Percentiles rank a stretch among this genome's conserved stretches.
These are phyloP conservation scores for Theileria luwenshuni DNA, from an alignment of 169 alveolate species.

Conservation along the genomic window DNA sequence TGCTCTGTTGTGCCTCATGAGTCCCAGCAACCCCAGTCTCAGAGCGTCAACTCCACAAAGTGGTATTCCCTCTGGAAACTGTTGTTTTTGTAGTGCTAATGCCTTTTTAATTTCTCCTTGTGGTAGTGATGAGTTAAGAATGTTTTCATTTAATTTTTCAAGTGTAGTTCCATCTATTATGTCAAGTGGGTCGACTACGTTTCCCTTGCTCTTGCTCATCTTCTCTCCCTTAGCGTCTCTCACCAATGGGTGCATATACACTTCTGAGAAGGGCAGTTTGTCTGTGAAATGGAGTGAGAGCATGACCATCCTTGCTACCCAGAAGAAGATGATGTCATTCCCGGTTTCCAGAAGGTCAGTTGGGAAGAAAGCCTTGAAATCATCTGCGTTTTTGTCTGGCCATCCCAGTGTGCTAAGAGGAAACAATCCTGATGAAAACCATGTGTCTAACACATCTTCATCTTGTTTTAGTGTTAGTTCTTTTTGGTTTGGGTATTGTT, in stretches of 20 bases:
- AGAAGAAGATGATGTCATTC: conserved; percentile 98
- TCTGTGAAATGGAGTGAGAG: conserved; percentile 93
- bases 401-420: conserved; percentile 98
- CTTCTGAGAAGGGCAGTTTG: conserved; percentile 95
- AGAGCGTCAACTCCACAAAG: conserved; percentile 99
- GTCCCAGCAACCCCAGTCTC: conserved; percentile 94
- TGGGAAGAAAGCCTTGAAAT: conserved; percentile 94
- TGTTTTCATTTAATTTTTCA: conserved; percentile 85
- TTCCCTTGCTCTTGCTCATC: conserved; percentile 97
- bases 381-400: conserved; percentile 91
- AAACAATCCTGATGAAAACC: conserved; percentile 98
- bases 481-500: conserved; percentile 24
- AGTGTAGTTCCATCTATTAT: conserved; percentile 93
- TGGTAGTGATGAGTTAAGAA: conserved; percentile 90
- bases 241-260: conserved; percentile 97
- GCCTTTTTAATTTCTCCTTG: conserved; percentile 91
- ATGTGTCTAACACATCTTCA: conserved; percentile 99
- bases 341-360: conserved; percentile 97
- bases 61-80: conserved; percentile 98
- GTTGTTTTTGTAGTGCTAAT: conserved; percentile 88
- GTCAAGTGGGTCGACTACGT: conserved; percentile 99
- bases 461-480: conserved; percentile 87
- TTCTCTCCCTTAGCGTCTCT: conserved; percentile 97
- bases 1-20: conserved; percentile 91
- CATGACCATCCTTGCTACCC: conserved; percentile 99